Base-by-base conservation (phyloP, 805 yeast species). In the Yamadazyma akitaensis region DNA sequence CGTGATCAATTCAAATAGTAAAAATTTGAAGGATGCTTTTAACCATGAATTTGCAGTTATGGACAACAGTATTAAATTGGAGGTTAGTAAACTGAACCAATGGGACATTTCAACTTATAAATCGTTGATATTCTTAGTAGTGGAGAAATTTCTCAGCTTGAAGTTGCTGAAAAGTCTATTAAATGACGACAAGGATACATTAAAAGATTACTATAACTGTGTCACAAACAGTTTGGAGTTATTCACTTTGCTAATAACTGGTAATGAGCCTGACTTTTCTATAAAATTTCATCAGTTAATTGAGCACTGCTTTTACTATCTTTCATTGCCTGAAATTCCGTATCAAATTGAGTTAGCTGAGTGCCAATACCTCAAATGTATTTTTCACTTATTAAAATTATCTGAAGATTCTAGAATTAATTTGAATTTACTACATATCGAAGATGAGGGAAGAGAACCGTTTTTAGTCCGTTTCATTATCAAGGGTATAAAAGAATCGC, bases 21-120 rank as follows among this genome's bases (percentile, higher is more conserved):
- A 70, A 28, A 53, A 50, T 4, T 59, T 83, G 26, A 58, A 74
- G 32, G 78, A 77, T 7, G 62, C 76, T 7, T 75, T 86, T 55
- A 75, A 72, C 21, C 67, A 76, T 24, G 91, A 86, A 51, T 60
- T 83, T 40, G 81, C 83, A 9, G 81, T 79, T 0, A 70, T 82
- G 46, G 82, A 74, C 50, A 73, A 69, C 46, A 67, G 69, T 16
- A 59, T 51, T 13, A 77, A 67, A 57, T 62, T 72, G 55, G 71
- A 67, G 48, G 67, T 69, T 42, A 67, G 73, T 51, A 73, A 59
- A 19, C 48, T 67, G 71, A 76, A 46, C 46, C 59, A 66, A 7
- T 76, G 82, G 81, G 70, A 66, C 30, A 59, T 72, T 66, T 79
- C 88, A 0, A 81, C 85, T 1, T 85, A 84, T 59, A 83, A 83